Base-by-base conservation (phyloP, 2,329 filamentous ascomycete species). In the Botryotinia globosa region DNA sequence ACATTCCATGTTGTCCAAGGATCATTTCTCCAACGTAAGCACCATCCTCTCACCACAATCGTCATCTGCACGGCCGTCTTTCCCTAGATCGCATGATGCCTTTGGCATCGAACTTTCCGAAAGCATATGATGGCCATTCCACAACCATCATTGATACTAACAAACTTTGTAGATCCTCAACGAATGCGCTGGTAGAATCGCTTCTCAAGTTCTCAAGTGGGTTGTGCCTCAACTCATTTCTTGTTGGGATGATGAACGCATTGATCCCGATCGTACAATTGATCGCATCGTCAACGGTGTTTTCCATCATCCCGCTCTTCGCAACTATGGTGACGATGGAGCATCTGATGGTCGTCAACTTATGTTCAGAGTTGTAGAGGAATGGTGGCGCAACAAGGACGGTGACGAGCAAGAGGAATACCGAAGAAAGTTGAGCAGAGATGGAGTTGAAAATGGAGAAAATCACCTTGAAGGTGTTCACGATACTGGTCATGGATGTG, bases 1-100 rank as follows among this genome's bases (percentile, higher is more conserved):
- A 1, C 94, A 98, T 84, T 97, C 93, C 32, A 97, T 97, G 94
- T 85, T 98, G 69, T 94, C 94, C 73, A 98, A 98, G 84, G 94
- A 98, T 79, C 94, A 98, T 83, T 98, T 98, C 82, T 82, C 85
- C 78, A 81, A 80, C 34, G 77, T 79, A 75, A 69, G 77, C 75
- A 44, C 18, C 2, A 25, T 45, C 12, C 29, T 20, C 4, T 32
- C 1, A 6, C 10, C 25, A n/a, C 22, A 51, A 6, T 22, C 34
- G 14, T 32, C 32, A 42, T 25, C 65, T 20, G 10, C 37, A 32
- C 42, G 39, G n/a, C 29, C 18, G 25, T 25, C 29, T 34, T 69
- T 18, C n/a, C n/a, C 14, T 4, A 7, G 48, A 4, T 51, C 48
- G 25, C 1, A 51, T 51, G 48, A 51, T 51, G 4, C 12, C 48